phyloP scores from a whole-genome alignment of 129 eudicot genomes.

The Centrapalus pauciflorus region DNA sequence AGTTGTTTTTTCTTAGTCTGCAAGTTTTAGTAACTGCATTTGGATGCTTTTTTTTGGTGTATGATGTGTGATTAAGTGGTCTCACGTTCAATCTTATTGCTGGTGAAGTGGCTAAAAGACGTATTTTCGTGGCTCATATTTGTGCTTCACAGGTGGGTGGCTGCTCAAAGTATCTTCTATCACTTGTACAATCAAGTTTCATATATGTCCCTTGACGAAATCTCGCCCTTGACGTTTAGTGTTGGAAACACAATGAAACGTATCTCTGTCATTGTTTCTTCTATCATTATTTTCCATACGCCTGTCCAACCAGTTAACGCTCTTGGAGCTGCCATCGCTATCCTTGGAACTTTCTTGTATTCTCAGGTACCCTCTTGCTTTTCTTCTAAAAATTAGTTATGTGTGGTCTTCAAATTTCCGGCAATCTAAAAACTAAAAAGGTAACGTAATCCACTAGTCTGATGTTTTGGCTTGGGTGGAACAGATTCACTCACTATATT shows the following conservation, averaged over 20 bases:
- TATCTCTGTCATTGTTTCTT: constrained; percentile 43
- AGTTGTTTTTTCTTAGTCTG: too few species aligned
- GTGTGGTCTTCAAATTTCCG: neutral
- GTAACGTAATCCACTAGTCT: neutral
- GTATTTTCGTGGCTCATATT: constrained; percentile 20
- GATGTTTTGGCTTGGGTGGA: neutral
- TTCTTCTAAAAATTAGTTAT: neutral
- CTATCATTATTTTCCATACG: constrained; percentile 44
- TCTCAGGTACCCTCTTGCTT: constrained; percentile 30
- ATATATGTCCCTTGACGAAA: constrained; percentile 47
- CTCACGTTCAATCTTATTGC: neutral
- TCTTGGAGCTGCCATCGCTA: constrained; percentile 41
- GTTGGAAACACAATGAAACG: constrained; percentile 50
- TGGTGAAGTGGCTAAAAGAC: neutral
- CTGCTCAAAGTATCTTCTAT: constrained; percentile 72
- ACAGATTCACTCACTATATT: neutral
- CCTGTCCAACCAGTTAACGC: constrained; percentile 44
- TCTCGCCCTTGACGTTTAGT: constrained; percentile 46
- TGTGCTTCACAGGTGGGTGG: constrained; percentile 62
- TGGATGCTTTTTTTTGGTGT: neutral
- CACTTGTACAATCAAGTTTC: constrained; percentile 80
- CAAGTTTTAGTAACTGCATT: neutral
- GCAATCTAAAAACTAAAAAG: neutral
- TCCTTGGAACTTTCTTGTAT: constrained; percentile 43
- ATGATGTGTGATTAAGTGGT: too few species aligned